Conservation (phyloP, 768 basidiomycete species). For the Tricholoma hemisulphureum region DNA sequence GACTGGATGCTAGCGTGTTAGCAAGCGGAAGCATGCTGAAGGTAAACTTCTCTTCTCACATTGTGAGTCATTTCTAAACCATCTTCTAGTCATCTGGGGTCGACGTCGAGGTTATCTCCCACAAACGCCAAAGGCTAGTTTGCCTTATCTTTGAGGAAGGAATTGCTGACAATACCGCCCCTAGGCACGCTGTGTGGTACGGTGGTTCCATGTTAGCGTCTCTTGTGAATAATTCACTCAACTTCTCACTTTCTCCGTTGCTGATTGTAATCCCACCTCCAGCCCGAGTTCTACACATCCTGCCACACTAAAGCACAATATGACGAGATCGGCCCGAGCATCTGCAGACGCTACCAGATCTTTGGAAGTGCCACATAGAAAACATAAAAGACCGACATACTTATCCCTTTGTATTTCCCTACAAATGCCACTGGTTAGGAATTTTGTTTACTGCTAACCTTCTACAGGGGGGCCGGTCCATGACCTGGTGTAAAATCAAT, state of each 20-base stretch:
- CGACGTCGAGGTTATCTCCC: slow-evolving; percentile 96
- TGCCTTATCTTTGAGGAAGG: background rate
- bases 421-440: background rate
- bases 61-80: background rate
- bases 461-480: too few relatives aligned
- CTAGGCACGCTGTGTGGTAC: slow-evolving; percentile 94
- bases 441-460: too few relatives aligned
- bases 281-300: slow-evolving; percentile 95
- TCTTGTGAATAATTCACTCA: slow-evolving; percentile 57
- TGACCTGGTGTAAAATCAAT: too few relatives aligned
- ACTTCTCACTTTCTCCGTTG: background rate
- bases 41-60: slow-evolving; percentile 43
- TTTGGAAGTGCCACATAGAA: slow-evolving; percentile 82
- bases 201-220: slow-evolving; percentile 94
- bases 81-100: slow-evolving; percentile 82
- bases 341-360: slow-evolving; percentile 90
- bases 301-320: slow-evolving; percentile 95
- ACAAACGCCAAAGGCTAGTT: slow-evolving; percentile 87
- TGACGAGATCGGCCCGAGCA: slow-evolving; percentile 89
- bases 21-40: slow-evolving; percentile 74
- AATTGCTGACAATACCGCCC: slow-evolving; percentile 2
- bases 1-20: slow-evolving; percentile 74
- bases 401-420: background rate
- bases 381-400: background rate
- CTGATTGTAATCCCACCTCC: slow-evolving; percentile 3